phyloP scores from a whole-genome alignment of 2,329 filamentous ascomycete species.

The Ophiostoma sp. region DNA sequence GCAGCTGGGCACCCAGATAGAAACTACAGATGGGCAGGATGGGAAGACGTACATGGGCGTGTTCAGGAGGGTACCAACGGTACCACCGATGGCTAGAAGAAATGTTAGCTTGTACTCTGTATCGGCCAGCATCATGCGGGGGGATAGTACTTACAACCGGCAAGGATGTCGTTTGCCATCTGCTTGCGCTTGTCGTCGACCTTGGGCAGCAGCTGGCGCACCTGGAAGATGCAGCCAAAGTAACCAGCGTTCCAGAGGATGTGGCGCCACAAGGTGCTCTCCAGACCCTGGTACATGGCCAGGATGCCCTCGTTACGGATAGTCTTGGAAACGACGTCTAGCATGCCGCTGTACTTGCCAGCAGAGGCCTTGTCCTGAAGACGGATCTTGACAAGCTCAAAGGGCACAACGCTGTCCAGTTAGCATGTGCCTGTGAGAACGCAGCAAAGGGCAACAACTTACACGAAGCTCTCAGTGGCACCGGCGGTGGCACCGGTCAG shows the following conservation, averaged over 20 bases:
- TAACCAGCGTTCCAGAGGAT: constrained; percentile 84
- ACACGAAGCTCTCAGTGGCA: constrained; percentile 82
- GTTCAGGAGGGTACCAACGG: constrained; percentile 82
- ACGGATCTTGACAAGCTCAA: constrained; percentile 97
- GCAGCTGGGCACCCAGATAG: background rate
- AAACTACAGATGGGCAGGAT: constrained; percentile 35
- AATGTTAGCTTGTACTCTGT: background rate
- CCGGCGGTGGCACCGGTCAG: constrained; percentile 92
- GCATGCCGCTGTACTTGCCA: constrained; percentile 75
- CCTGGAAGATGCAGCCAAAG: constrained; percentile 98
- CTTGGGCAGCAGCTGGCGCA: constrained; percentile 74
- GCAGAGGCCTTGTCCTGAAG: constrained; percentile 93
- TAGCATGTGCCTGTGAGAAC: background rate
- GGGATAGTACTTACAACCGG: constrained; percentile 49
- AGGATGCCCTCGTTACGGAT: constrained; percentile 49
- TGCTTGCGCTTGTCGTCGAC: constrained; percentile 74
- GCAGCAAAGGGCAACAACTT: constrained; percentile 7
- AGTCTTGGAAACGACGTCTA: constrained; percentile 73
- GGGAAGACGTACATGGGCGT: constrained; percentile 79
- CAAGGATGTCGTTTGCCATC: constrained; percentile 80
- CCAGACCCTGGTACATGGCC: constrained; percentile 92
- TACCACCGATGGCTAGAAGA: constrained; percentile 64
- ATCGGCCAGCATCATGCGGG: background rate
- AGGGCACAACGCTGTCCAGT: constrained; percentile 66
- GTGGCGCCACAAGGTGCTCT: constrained; percentile 95